Evolutionary conservation across 2,329 filamentous ascomycete species (phyloP).

Genomic region (Aureobasidium sp.): DNA sequence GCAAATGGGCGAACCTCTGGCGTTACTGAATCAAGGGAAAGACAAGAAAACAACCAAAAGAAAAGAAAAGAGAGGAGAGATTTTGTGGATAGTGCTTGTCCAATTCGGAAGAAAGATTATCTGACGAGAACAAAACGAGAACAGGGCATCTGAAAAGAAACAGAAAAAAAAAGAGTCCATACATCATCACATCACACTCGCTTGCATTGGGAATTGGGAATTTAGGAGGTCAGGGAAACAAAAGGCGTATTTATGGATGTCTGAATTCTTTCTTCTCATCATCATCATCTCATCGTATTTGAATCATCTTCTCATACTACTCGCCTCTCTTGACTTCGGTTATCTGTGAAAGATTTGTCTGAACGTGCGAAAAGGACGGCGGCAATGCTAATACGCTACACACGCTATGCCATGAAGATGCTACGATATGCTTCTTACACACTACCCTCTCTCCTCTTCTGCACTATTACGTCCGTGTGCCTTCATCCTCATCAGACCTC

Average conservation of each 20-base stretch:
- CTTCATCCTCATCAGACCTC: conserved; percentile 33
- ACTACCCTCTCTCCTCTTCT: neutral
- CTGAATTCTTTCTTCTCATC: neutral
- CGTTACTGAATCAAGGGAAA: neutral
- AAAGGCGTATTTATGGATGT: neutral
- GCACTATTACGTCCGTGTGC: neutral
- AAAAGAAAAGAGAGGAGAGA: neutral
- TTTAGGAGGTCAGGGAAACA: neutral
- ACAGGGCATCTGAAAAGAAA: neutral
- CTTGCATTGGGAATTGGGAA: neutral
- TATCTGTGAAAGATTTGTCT: neutral
- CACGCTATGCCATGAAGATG: neutral
- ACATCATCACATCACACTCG: neutral
- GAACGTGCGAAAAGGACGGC: neutral
- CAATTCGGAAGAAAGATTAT: neutral
- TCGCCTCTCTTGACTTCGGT: neutral
- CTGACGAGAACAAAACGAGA: too few species aligned
- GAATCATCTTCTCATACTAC: neutral
- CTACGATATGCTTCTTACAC: too few species aligned
- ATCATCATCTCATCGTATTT: neutral
- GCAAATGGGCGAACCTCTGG: neutral
- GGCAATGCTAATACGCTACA: neutral
- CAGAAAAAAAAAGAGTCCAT: neutral
- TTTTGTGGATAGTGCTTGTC: neutral
- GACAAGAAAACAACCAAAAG: neutral